Percentiles rank a stretch among this genome's conserved stretches.
Conservation (phyloP, 345 rosid species). For the Abelmoschus esculentus region DNA sequence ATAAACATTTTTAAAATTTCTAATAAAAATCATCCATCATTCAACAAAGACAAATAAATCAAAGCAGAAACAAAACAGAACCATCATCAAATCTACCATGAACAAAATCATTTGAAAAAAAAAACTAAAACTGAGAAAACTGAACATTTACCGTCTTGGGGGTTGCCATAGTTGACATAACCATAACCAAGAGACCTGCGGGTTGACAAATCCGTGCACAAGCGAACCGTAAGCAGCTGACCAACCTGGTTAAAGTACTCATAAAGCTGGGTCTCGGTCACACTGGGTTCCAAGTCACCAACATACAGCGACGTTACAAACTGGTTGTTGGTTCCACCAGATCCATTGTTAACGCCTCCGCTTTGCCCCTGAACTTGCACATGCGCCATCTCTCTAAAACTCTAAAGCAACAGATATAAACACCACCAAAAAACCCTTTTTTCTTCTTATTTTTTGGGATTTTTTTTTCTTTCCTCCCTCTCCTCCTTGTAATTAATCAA, state of each 20-base stretch:
- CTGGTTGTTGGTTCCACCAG: neutral
- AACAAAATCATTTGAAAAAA: neutral
- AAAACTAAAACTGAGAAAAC: neutral
- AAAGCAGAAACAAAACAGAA: neutral
- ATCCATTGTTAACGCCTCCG: neutral
- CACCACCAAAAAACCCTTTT: too few relatives aligned
- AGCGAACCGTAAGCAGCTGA: neutral
- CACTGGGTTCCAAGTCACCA: neutral
- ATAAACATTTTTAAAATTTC: too few relatives aligned
- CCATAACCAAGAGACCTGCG: neutral
- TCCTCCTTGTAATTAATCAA: neutral
- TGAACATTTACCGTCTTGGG: neutral
- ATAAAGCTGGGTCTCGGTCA: neutral
- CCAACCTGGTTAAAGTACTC: neutral
- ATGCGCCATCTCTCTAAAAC: neutral
- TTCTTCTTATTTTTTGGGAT: too few relatives aligned
- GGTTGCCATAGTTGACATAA: neutral
- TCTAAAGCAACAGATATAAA: neutral
- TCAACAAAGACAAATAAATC: neutral
- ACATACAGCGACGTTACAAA: neutral
- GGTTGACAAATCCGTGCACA: neutral
- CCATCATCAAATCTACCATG: neutral
- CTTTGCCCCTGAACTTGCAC: neutral
- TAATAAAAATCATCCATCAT: neutral
- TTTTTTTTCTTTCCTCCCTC: neutral